Evolutionary conservation across 2,329 filamentous ascomycete species (phyloP).

Genomic region (Fusarium pilosicola): DNA sequence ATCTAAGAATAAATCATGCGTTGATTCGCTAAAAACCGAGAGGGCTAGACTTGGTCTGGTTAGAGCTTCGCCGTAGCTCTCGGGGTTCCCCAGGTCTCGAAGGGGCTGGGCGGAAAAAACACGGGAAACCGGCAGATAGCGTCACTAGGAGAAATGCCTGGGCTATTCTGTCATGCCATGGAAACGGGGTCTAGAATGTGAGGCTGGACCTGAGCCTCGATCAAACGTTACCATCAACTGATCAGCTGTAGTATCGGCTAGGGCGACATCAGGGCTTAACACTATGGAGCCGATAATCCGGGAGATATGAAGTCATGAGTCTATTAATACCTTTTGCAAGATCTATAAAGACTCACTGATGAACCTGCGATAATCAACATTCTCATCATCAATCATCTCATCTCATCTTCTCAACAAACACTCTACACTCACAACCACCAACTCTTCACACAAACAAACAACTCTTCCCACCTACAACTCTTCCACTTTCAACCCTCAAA

Average conservation of each 20-base stretch:
- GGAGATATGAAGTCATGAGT: slow-evolving; percentile 5
- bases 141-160: accelerated
- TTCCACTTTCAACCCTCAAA: slow-evolving; percentile 35
- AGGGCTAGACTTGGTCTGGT: neutral
- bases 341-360: slow-evolving; percentile 15
- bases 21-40: neutral
- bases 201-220: neutral
- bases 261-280: neutral
- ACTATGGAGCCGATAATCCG: slow-evolving; percentile 1
- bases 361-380: neutral
- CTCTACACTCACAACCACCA: neutral
- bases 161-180: neutral
- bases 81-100: slow-evolving; percentile 8
- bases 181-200: neutral
- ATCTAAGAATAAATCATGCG: slow-evolving; percentile 2
- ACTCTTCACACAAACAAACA: slow-evolving; percentile 7
- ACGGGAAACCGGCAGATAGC: neutral
- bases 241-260: slow-evolving; percentile 2
- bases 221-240: neutral
- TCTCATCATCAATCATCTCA: slow-evolving; percentile 24
- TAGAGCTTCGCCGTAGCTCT: neutral
- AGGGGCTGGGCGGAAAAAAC: neutral
- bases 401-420: slow-evolving; percentile 15
- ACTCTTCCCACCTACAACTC: neutral
- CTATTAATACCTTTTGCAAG: slow-evolving; percentile 18